A percentile compares a stretch with the other conserved stretches of the same genome.
Evolutionary conservation across 2,329 filamentous ascomycete species (phyloP).

Genomic region (Venturia nashicola): DNA sequence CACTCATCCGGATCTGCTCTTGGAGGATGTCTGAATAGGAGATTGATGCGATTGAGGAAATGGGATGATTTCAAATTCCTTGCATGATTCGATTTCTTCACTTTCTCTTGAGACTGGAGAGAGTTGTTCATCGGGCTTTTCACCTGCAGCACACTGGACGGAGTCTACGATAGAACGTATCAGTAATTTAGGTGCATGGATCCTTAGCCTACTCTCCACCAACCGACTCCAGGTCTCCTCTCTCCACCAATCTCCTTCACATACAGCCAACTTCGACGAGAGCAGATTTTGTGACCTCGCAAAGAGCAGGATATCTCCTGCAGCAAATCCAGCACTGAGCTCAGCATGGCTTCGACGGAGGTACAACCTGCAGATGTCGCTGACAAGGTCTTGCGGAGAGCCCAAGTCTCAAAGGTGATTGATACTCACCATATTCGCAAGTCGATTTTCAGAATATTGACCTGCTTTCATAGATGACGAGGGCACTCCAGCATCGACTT

Average conservation of each 20-base stretch:
- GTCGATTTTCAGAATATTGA: neutral
- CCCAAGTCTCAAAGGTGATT: conserved; percentile 30
- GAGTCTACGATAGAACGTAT: neutral
- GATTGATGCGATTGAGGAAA: neutral
- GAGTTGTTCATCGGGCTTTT: neutral
- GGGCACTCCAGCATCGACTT: conserved; percentile 83
- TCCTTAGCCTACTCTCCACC: neutral
- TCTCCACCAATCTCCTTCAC: neutral
- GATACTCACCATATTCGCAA: neutral
- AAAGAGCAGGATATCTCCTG: neutral
- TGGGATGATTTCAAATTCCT: neutral
- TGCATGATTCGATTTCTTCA: neutral
- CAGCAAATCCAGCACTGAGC: neutral
- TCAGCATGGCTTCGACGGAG: conserved; percentile 8
- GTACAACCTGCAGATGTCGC: conserved; percentile 26
- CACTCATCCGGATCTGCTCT: neutral
- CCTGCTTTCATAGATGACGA: conserved; percentile 60
- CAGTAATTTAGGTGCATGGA: neutral
- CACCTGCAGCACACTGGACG: neutral
- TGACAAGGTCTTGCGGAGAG: conserved; percentile 29
- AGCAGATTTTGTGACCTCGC: neutral
- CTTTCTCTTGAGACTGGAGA: neutral
- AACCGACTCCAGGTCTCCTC: neutral
- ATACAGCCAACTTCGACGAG: neutral
- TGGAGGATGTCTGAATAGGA: neutral